phyloP scores from a whole-genome alignment of 257 asterid genomes.

The Cruciata laevipes region DNA sequence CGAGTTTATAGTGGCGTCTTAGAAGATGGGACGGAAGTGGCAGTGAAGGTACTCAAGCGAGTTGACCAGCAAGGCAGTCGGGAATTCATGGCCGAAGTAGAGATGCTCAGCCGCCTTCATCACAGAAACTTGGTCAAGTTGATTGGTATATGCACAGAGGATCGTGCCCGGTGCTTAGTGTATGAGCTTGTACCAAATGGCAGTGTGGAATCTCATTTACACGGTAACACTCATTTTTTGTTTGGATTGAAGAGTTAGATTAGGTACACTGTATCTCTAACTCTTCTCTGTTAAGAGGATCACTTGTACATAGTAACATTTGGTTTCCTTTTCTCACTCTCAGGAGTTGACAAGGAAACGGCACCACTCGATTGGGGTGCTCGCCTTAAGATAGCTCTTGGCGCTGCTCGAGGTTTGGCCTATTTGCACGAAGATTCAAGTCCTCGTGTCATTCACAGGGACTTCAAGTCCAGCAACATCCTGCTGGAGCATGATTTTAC shows the following conservation, averaged over 20 bases:
- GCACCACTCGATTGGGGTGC: slow-evolving; percentile 86
- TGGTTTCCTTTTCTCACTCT: slow-evolving; percentile 15
- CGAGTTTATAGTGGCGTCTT: slow-evolving; percentile 76
- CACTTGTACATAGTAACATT: not conserved
- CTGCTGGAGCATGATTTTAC: slow-evolving; percentile 73
- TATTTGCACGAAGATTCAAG: slow-evolving; percentile 95
- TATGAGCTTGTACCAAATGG: slow-evolving; percentile 79
- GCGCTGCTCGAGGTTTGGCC: slow-evolving; percentile 92
- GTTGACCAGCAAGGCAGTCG: slow-evolving; percentile 87
- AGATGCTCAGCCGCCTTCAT: slow-evolving; percentile 93
- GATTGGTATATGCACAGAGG: slow-evolving; percentile 83
- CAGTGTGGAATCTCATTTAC: slow-evolving; percentile 89
- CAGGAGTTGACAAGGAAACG: slow-evolving; percentile 64
- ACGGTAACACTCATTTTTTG: slow-evolving; percentile 39
- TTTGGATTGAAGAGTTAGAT: too few species aligned
- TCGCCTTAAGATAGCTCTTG: slow-evolving; percentile 86
- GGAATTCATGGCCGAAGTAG: slow-evolving; percentile 93
- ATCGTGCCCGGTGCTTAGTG: slow-evolving; percentile 66
- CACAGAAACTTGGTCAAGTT: slow-evolving; percentile 86
- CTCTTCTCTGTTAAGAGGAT: not conserved
- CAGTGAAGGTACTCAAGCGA: slow-evolving; percentile 83
- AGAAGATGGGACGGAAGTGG: slow-evolving; percentile 72
- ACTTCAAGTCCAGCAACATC: slow-evolving; percentile 93
- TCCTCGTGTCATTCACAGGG: slow-evolving; percentile 93
- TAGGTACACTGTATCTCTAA: too few species aligned